phyloP scores from a whole-genome alignment of 352 stramenopile species.

The Phytophthora sp. region DNA sequence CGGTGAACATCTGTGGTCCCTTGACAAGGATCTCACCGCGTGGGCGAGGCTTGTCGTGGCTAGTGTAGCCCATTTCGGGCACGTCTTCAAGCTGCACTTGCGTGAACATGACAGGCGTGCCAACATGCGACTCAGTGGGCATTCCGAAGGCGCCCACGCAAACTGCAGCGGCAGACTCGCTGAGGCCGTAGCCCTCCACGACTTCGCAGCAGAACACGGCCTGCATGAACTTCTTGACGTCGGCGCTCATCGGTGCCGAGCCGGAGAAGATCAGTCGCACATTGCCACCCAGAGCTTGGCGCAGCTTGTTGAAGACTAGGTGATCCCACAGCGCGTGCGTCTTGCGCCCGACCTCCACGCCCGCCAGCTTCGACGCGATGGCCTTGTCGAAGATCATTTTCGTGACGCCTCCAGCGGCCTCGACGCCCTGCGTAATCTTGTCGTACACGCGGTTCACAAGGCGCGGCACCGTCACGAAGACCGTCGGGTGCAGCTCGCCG shows the following conservation, averaged over 20 bases:
- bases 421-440: conserved; percentile 84
- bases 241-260: conserved; percentile 89
- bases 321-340: conserved; percentile 87
- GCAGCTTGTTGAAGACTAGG: conserved; percentile 94
- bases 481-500: conserved; percentile 85
- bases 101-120: conserved; percentile 49
- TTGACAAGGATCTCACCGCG: conserved; percentile 57
- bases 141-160: conserved; percentile 65
- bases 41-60: conserved; percentile 55
- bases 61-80: conserved; percentile 95
- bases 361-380: conserved; percentile 43
- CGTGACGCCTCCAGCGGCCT: conserved; percentile 38
- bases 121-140: conserved; percentile 88
- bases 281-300: conserved; percentile 84
- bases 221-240: conserved; percentile 94
- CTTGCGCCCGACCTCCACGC: conserved; percentile 37
- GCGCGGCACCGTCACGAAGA: conserved; percentile 93
- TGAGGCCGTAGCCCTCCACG: conserved; percentile 95
- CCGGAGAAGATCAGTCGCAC: conserved; percentile 91
- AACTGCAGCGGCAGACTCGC: conserved; percentile 87
- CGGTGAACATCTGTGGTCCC: conserved; percentile 80
- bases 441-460: conserved; percentile 97
- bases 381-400: conserved; percentile 55
- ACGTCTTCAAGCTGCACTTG: conserved; percentile 94
- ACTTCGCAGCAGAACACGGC: conserved; percentile 90